Evolutionary conservation across 179 eudicot genomes (phyloP).

Genomic region (Patellifolia procumbens): DNA sequence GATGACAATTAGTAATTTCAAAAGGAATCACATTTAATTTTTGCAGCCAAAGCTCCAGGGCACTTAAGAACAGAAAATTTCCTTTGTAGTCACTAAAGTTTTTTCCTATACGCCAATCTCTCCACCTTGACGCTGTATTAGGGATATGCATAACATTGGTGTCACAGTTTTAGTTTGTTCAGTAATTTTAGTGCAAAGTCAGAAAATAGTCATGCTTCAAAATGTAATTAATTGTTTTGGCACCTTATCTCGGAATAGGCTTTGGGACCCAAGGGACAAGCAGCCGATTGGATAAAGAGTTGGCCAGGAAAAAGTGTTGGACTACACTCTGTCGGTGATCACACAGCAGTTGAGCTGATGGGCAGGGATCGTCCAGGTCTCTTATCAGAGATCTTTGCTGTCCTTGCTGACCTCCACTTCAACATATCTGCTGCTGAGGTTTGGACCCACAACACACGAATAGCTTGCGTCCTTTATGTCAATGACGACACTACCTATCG

Average conservation of each 20-base stretch:
- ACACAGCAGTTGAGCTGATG: conserved; percentile 60
- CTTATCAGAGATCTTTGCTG: conserved; percentile 66
- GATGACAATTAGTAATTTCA: background rate
- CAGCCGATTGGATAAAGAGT: conserved; percentile 44
- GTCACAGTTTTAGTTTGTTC: background rate
- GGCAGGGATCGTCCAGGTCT: conserved; percentile 76
- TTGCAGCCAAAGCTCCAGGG: no score
- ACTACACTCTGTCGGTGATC: conserved; percentile 59
- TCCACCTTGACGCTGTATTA: background rate
- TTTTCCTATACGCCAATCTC: background rate
- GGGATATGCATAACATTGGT: background rate
- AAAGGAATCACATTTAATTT: background rate
- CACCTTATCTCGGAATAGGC: conserved; percentile 37
- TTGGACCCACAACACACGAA: conserved; percentile 74
- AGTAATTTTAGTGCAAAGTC: background rate
- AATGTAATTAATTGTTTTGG: background rate
- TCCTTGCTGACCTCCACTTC: conserved; percentile 58
- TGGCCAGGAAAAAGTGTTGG: conserved; percentile 63
- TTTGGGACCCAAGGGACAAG: conserved; percentile 72
- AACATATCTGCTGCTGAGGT: conserved; percentile 66
- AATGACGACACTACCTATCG: conserved; percentile 46
- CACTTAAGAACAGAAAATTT: background rate
- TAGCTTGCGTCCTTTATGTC: conserved; percentile 64
- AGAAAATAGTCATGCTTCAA: background rate
- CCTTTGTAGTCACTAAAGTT: no score